Evolutionary conservation across 305 asterid genomes (phyloP), one percentile per base, ranked within the genome.

Genomic region (Striga hermonthica): DNA sequence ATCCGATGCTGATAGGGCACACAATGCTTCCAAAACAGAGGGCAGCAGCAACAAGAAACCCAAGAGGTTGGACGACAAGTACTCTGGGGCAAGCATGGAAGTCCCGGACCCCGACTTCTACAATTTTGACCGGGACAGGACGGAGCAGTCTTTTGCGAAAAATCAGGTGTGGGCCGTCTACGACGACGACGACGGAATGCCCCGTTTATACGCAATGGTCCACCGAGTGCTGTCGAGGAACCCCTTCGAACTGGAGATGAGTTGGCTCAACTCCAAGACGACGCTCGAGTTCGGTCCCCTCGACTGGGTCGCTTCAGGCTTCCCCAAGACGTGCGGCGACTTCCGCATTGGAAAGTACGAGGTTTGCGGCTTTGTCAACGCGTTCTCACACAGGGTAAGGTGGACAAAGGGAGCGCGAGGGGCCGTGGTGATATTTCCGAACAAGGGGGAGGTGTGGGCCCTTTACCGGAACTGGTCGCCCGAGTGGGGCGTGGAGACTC

Each of bases 81-180:
- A 64, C 48, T 55, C 66, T 15, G 70, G 50, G 57, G 68, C 69
- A n/a, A n/a, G n/a, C 0, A 77, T 75, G 83, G 48, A 4, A 40
- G 83, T 81, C 34, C 86, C 93, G 15, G 78, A 78, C 12, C 14
- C 52, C 5, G 52, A 45, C 61, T 83, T 80, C 28, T 68, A 73
- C 60, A 54, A 78, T 66, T 83, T 83, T 38, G 79, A 72, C 22
- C 16, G 64, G 55, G 77, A 72, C 12, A 72, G 78, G 59, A 48
- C 56, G 4, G 76, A 80, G 64, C 12, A 14, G 0, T 70, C 73
- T 16, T 80, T 78, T 41, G 10, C 14, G 31, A 6, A 12, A 48
- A 12, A 48, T 22, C 55, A 48, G 55, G 55, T 48, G 16, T 48
- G 55, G 55, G 55, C 55, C 13, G 55, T 22, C 13, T 48, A 48